Conservation (phyloP, 2,329 filamentous ascomycete species). For the Sporothrix humicola region DNA sequence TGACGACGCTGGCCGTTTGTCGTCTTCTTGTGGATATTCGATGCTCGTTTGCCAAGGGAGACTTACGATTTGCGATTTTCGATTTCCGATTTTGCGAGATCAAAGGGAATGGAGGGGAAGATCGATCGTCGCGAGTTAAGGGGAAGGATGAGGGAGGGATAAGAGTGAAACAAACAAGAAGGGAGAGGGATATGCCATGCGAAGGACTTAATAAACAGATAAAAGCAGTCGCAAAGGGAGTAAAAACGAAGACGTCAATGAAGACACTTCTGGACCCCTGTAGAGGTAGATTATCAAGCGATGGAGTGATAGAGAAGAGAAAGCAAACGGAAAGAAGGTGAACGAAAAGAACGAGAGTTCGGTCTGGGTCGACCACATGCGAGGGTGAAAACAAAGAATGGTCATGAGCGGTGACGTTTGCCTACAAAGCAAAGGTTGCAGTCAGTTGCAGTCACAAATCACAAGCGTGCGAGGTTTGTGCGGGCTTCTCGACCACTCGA, state of each 20-base stretch:
- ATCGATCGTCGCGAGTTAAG: slow-evolving; percentile 1
- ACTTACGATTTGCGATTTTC: too few species aligned
- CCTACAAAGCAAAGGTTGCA: not conserved
- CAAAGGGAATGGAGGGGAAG: slow-evolving; percentile 10
- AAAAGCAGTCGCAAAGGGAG: not conserved
- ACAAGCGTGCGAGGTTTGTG: slow-evolving; percentile 36
- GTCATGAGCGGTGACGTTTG: slow-evolving; percentile 1
- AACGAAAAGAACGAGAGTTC: not conserved
- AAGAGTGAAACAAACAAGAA: not conserved
- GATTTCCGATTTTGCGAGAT: too few species aligned
- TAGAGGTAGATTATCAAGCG: not conserved
- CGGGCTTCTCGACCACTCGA: slow-evolving; percentile 33
- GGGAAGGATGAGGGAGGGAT: not conserved
- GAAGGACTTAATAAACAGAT: slow-evolving; percentile 17
- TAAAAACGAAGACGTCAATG: too few species aligned
- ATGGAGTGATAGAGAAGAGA: not conserved
- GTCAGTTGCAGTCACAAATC: too few species aligned
- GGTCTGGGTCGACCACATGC: not conserved
- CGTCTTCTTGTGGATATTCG: not conserved
- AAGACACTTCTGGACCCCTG: not conserved
- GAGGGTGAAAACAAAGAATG: slow-evolving; percentile 15
- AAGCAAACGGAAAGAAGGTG: not conserved
- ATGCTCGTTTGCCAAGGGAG: not conserved
- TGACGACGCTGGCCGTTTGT: not conserved
- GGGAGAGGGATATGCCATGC: not conserved